These are phyloP conservation scores for Henckelia pumila DNA, from an alignment of 257 asterid species.

Conservation along the genomic window DNA sequence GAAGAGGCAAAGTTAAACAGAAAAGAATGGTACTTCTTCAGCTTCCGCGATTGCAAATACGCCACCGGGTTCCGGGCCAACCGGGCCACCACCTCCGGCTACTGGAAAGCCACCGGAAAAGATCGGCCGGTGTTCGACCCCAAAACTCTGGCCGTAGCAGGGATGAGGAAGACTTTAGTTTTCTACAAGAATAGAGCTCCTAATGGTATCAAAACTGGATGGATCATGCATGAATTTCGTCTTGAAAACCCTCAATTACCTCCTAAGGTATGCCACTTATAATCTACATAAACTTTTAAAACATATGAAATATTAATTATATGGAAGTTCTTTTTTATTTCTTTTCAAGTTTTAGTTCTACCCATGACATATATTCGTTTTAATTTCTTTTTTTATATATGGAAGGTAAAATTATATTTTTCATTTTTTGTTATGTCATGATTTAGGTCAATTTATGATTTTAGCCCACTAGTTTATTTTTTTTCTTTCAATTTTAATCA, in stretches of 20 bases:
- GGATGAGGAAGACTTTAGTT: slow-evolving; percentile 90
- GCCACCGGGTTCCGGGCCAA: slow-evolving; percentile 75
- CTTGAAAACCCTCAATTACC: slow-evolving; percentile 69
- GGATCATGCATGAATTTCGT: slow-evolving; percentile 97
- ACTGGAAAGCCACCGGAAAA: slow-evolving; percentile 94
- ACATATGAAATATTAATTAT: no score
- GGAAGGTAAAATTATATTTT: no score
- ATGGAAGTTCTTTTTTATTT: no score
- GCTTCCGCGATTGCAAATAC: slow-evolving; percentile 77
- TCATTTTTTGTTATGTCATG: no score
- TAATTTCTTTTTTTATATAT: no score
- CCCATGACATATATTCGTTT: no score
- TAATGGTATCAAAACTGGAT: slow-evolving; percentile 72
- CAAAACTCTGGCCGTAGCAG: slow-evolving; percentile 33
- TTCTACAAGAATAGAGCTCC: slow-evolving; percentile 88
- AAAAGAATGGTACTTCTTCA: slow-evolving; percentile 86
- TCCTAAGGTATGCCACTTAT: slow-evolving; percentile 52
- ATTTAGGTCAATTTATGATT: no score
- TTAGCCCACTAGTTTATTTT: no score
- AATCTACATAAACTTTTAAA: no score
- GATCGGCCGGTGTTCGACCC: slow-evolving; percentile 63
- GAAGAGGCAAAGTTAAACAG: slow-evolving; percentile 80
- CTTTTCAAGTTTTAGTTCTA: no score
- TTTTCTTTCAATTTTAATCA: no score
- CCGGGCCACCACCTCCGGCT: slow-evolving; percentile 71